Percentiles rank a stretch among this genome's conserved stretches.
Evolutionary conservation across 106 monocot species (phyloP).

Genomic region (Acorus calamus): DNA sequence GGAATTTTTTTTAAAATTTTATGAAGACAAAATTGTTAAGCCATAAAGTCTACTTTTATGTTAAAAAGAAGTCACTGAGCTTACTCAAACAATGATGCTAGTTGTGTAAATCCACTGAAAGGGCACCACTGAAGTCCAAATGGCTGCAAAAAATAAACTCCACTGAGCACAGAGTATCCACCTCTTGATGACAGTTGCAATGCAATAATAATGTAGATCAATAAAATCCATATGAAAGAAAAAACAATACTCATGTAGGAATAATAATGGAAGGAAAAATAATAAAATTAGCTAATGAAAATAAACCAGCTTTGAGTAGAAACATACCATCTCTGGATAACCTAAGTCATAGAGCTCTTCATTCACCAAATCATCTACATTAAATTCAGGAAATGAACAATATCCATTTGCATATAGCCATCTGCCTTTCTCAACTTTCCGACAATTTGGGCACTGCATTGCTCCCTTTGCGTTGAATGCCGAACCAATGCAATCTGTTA

Average conservation of each 20-base stretch:
- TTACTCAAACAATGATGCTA: conserved; percentile 43
- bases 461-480: background rate
- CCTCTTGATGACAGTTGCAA: background rate
- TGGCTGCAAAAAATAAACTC: conserved; percentile 22
- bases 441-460: conserved; percentile 3
- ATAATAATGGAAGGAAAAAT: background rate
- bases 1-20: too few species aligned
- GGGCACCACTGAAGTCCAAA: conserved; percentile 55
- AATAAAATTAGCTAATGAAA: background rate
- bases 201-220: background rate
- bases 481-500: background rate
- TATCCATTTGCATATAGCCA: conserved; percentile 9
- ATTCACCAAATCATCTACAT: conserved; percentile 3
- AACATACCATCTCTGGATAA: too few species aligned
- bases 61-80: background rate
- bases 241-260: background rate
- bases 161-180: background rate
- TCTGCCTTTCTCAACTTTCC: conserved; percentile 2
- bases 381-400: background rate
- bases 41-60: too few species aligned
- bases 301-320: too few species aligned
- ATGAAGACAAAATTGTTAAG: too few species aligned
- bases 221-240: background rate
- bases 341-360: too few species aligned
- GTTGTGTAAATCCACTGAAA: conserved; percentile 38